Evolutionary conservation across 2,329 filamentous ascomycete genomes (phyloP).

Genomic region (Onygena corvina): DNA sequence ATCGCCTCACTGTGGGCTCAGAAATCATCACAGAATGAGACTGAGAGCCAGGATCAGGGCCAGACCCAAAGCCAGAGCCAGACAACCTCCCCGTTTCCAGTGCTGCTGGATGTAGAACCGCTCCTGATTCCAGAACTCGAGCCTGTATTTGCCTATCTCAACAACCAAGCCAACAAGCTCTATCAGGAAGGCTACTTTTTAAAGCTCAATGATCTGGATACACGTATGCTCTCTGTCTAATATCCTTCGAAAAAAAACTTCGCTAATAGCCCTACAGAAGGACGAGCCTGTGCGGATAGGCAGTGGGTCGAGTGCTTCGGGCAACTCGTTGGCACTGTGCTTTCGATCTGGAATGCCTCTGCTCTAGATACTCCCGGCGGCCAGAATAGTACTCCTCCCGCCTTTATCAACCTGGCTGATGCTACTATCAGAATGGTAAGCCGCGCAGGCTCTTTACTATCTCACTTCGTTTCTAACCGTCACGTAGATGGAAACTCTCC

Average conservation of each 20-base stretch:
- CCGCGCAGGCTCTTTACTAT: conserved; percentile 17
- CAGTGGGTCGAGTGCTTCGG: conserved; percentile 96
- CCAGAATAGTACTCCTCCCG: conserved; percentile 72
- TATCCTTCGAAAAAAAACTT: background rate
- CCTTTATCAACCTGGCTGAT: conserved; percentile 93
- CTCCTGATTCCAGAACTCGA: conserved; percentile 60
- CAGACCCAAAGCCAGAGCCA: background rate
- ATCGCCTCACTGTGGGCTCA: background rate
- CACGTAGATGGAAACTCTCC: conserved; percentile 70
- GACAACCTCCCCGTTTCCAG: background rate
- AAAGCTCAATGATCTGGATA: conserved; percentile 90
- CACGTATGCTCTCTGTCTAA: conserved; percentile 49
- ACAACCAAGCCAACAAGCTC: conserved; percentile 88
- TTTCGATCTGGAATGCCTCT: conserved; percentile 90
- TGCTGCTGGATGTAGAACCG: background rate
- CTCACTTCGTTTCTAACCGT: conserved; percentile 16
- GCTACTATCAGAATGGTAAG: conserved; percentile 93
- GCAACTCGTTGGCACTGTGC: conserved; percentile 84
- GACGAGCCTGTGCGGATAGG: conserved; percentile 70
- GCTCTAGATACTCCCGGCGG: conserved; percentile 79
- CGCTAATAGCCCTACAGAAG: conserved; percentile 48
- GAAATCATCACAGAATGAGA: background rate
- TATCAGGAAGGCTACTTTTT: conserved; percentile 98
- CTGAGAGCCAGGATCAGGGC: background rate
- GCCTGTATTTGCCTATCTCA: conserved; percentile 86